phyloP scores from a whole-genome alignment of 352 stramenopile genomes.

The Aphanomyces invadans region DNA sequence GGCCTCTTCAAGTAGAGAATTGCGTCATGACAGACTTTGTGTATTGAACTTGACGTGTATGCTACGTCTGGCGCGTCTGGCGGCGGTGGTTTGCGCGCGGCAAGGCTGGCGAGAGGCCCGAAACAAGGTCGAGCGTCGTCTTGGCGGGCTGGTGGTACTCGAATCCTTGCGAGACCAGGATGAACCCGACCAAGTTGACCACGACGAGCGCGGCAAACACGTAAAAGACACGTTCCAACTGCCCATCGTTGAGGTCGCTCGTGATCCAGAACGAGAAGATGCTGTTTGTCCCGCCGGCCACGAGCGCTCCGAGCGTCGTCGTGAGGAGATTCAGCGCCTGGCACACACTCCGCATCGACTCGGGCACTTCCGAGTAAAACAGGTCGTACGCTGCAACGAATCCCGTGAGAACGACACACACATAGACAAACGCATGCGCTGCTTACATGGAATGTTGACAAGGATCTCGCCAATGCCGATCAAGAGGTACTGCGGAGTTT shows the following conservation, averaged over 20 bases:
- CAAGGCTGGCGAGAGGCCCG: constrained; percentile 19
- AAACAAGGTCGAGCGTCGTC: constrained; percentile 19
- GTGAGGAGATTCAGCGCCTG: constrained; percentile 87
- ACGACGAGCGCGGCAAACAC: constrained; percentile 63
- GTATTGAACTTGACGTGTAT: no score
- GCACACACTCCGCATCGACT: constrained; percentile 86
- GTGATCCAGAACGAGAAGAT: constrained; percentile 88
- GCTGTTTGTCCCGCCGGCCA: constrained; percentile 72
- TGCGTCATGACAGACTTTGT: no score
- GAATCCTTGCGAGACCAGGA: constrained; percentile 63
- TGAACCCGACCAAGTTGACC: constrained; percentile 51
- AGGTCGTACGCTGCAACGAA: constrained; percentile 62
- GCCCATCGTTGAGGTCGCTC: constrained; percentile 83
- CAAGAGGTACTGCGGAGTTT: constrained; percentile 86
- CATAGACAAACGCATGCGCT: constrained; percentile 10
- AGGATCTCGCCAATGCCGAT: constrained; percentile 86
- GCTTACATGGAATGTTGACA: constrained; percentile 82
- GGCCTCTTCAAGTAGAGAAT: constrained; percentile 16
- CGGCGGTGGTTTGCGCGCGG: constrained; percentile 1
- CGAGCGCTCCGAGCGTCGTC: constrained; percentile 83
- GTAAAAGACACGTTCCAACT: constrained; percentile 87
- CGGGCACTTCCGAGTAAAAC: constrained; percentile 89
- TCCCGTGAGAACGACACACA: neutral
- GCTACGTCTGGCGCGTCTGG: neutral
- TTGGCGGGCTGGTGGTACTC: constrained; percentile 59